phyloP scores from a whole-genome alignment of 371 early-diverging fungal species.

The Mucor mucedo region DNA sequence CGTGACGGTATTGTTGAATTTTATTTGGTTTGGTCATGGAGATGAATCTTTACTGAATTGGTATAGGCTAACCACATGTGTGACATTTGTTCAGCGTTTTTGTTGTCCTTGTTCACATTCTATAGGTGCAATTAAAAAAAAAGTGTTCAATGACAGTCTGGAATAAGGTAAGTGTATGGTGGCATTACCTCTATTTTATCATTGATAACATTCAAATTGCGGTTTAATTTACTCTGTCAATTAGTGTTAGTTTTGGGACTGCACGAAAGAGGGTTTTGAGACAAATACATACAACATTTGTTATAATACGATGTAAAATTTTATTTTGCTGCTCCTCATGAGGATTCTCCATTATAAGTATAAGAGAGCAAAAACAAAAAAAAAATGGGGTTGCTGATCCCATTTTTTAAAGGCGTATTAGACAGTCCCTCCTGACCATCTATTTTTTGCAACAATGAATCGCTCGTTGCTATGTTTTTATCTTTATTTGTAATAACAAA shows the following conservation, averaged over 20 bases:
- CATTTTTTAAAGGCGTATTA: no score
- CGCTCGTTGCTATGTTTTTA: no score
- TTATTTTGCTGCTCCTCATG: conserved; percentile 41
- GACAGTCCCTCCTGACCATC: no score
- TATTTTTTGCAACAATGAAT: no score
- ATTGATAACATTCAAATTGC: conserved; percentile 26
- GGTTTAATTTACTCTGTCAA: conserved; percentile 31
- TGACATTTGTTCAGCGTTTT: conserved; percentile 11
- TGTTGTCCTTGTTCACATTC: conserved; percentile 23
- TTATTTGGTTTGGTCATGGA: conserved; percentile 24
- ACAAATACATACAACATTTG: conserved; percentile 29
- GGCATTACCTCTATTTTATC: conserved; percentile 27
- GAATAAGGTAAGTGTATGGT: no score
- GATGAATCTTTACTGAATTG: conserved; percentile 31
- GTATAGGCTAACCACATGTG: conserved; percentile 35
- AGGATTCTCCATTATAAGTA: conserved; percentile 35
- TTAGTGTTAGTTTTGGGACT: background rate
- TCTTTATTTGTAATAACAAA: no score
- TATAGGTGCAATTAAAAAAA: background rate
- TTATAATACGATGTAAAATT: conserved; percentile 31
- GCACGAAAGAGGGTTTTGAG: background rate
- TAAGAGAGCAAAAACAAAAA: background rate
- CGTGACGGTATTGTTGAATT: background rate
- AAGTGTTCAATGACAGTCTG: no score
- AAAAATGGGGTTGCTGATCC: no score